These are phyloP conservation scores for Plasmodium fragile DNA, from an alignment of 169 alveolate genomes.

Conservation along the genomic window DNA sequence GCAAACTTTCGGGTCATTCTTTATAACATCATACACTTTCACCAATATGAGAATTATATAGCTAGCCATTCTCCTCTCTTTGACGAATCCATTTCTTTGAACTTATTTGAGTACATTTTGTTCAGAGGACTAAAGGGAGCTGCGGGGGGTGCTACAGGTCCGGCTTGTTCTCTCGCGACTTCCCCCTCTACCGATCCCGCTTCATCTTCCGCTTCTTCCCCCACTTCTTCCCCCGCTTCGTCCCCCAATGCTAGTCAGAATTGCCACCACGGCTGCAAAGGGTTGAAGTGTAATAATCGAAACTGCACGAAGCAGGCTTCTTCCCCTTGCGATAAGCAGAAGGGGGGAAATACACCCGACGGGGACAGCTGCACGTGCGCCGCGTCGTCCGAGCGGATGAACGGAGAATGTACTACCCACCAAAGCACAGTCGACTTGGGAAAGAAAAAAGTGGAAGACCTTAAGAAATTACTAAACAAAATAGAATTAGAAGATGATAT, in stretches of 20 bases:
- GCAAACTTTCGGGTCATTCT: conserved; percentile 53
- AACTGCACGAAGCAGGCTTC: background rate
- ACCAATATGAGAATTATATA: conserved; percentile 34
- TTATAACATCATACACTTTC: conserved; percentile 37
- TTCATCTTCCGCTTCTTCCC: background rate
- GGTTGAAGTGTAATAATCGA: background rate
- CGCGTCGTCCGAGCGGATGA: background rate
- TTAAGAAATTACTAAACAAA: conserved; percentile 17
- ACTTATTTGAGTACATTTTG: conserved; percentile 8
- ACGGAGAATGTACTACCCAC: background rate
- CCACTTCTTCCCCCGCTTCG: background rate
- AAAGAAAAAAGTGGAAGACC: conserved; percentile 4
- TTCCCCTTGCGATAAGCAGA: background rate
- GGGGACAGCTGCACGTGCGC: background rate
- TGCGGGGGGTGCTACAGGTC: background rate
- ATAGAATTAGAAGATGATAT: conserved; percentile 51
- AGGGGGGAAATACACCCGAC: background rate
- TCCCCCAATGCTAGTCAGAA: background rate
- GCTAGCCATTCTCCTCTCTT: conserved; percentile 56
- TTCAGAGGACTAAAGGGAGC: background rate
- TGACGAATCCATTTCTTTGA: conserved; percentile 19
- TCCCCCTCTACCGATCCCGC: background rate
- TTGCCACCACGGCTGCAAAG: background rate
- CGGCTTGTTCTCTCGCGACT: background rate
- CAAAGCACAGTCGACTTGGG: background rate